phyloP scores from a whole-genome alignment of 148 eudicot species.

The Fallopia convolvulus region DNA sequence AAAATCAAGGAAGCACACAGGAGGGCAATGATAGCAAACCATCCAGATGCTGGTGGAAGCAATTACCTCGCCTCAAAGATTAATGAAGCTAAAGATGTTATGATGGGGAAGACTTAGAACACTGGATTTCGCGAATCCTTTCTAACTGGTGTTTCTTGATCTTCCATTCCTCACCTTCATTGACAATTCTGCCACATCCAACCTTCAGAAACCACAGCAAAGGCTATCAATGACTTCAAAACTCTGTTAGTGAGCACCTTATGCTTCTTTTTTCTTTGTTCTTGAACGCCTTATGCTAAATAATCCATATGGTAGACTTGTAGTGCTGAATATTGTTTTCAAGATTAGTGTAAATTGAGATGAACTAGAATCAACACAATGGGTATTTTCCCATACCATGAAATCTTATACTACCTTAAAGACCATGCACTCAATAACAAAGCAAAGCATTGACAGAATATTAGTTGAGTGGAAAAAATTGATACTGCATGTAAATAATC shows the following conservation, averaged over 20 bases:
- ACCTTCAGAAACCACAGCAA: neutral
- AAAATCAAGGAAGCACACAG: slow-evolving; percentile 49
- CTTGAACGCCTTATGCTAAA: too few relatives aligned
- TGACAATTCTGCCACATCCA: neutral
- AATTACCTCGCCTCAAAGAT: slow-evolving; percentile 54
- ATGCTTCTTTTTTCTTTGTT: too few relatives aligned
- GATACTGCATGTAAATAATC: neutral
- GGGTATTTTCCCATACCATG: neutral
- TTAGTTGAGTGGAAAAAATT: neutral
- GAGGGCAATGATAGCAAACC: slow-evolving; percentile 55
- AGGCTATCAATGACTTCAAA: too few relatives aligned
- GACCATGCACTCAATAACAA: neutral
- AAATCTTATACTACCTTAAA: neutral
- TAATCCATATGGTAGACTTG: neutral
- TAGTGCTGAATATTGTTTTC: neutral
- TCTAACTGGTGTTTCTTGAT: slow-evolving; percentile 12
- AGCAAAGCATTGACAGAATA: neutral
- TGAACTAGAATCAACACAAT: too few relatives aligned
- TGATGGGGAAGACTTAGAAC: slow-evolving; percentile 40
- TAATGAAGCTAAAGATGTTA: slow-evolving; percentile 51
- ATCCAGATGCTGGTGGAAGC: slow-evolving; percentile 61
- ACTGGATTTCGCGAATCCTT: slow-evolving; percentile 24
- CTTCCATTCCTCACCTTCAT: neutral
- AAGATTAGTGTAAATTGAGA: too few relatives aligned
- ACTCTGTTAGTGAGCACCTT: too few relatives aligned